Base-by-base conservation (phyloP, 2,329 filamentous ascomycete species). In the Tolypocladium ophioglossoides region DNA sequence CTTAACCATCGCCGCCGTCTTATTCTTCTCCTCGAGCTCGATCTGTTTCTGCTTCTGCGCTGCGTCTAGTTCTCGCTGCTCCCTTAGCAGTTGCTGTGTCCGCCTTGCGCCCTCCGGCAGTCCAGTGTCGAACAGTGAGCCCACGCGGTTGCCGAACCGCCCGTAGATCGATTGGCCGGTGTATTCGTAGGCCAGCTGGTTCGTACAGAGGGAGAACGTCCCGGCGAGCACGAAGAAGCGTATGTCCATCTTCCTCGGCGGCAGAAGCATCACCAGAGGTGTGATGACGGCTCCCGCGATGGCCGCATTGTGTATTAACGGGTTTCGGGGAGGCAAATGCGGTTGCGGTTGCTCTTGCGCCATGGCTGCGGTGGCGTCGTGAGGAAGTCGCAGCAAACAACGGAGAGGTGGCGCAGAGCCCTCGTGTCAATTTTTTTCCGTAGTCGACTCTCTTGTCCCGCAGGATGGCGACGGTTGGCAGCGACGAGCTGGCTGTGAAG, bases 111-210 rank as follows among this genome's bases (percentile, higher is more conserved):
- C 72, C 60, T 86, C 83, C 44, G 79, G 81, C 18, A 86, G 79
- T 52, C 78, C 74, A 49, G 72, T 75, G 56, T 74, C 73, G 44
- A 81, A 67, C 46, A 83, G 68, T 18, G 70, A 71, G 30, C 62
- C 62, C 58, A 74, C 61, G 53, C 78, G 75, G 57, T 62, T 67
- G 55, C 66, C 66, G 57, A 79, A 72, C 10, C 79, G 78, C 58
- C 69, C 62, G 61, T 73, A 69, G 56, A 82, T 73, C 32, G 78
- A 80, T 51, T 71, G 71, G 51, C 80, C 80, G 16, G 74, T 82
- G 68, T 78, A 82, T 67, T 81, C 78, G 67, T 76, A 74, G 50
- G 72, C 72, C 41, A 84, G 76, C 66, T 79, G 77, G 66, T 79
- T 79, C 55, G 77, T 76, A 54, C 76, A 75, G 59, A 78, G 73